A percentile compares a stretch with the other conserved stretches of the same genome.
These are phyloP conservation scores for Coriolopsis trogii DNA, from an alignment of 1,284 basidiomycete genomes.

Conservation along the genomic window DNA sequence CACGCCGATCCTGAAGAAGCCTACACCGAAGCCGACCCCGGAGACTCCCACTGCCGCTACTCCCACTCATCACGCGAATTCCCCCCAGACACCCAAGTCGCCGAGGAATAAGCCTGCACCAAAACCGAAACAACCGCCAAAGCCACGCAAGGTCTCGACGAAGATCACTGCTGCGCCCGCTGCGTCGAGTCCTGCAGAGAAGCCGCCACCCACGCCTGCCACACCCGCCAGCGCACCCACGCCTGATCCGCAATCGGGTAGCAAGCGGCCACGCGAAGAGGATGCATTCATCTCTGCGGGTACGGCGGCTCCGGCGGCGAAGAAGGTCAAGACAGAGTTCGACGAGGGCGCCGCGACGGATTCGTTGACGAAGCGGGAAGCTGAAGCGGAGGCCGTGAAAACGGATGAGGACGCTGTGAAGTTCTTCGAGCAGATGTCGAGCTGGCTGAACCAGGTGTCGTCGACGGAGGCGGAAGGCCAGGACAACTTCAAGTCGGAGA, in stretches of 20 bases:
- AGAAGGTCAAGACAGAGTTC: conserved; percentile 71
- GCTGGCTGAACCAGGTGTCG: conserved; percentile 53
- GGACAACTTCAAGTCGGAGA: conserved; percentile 47
- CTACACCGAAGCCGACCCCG: conserved; percentile 16
- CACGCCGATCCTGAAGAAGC: conserved; percentile 20
- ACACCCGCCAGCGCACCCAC: conserved; percentile 32
- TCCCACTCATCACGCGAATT: conserved; percentile 49
- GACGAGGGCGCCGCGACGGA: conserved; percentile 61
- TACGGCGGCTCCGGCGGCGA: conserved; percentile 57
- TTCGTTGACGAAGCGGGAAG: conserved; percentile 53
- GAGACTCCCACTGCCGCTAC: conserved; percentile 23
- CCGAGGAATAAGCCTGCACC: conserved; percentile 42
- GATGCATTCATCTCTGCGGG: conserved; percentile 41
- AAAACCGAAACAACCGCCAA: conserved; percentile 39
- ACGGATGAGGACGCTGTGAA: conserved; percentile 64
- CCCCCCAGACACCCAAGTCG: conserved; percentile 43
- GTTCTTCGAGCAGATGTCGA: conserved; percentile 66
- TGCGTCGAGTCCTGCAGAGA: conserved; percentile 23
- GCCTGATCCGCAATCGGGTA: conserved; percentile 33
- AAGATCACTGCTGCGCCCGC: conserved; percentile 17
- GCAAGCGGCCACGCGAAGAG: conserved; percentile 67
- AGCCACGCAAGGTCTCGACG: conserved; percentile 36
- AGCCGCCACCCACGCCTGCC: conserved; percentile 37
- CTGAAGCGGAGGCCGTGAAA: conserved; percentile 60
- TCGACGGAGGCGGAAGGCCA: conserved; percentile 47